These are phyloP conservation scores for Boletellus ananas DNA, from an alignment of 768 basidiomycete species.

Conservation along the genomic window DNA sequence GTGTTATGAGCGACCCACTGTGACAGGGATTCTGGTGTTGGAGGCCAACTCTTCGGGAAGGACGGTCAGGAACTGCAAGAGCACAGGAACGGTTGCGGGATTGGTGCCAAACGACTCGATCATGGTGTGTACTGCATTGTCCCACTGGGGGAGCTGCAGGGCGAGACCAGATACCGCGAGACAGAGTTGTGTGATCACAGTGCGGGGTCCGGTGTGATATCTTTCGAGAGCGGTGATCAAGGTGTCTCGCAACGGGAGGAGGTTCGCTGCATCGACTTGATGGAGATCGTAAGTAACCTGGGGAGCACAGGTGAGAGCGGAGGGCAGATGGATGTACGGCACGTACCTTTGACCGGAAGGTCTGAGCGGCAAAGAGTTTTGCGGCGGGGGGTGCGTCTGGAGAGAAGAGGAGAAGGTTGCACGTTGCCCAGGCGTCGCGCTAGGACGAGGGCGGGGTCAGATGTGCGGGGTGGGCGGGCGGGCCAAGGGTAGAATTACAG, in stretches of 20 bases:
- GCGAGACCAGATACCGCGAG: conserved; percentile 88
- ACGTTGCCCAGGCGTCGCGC: conserved; percentile 96
- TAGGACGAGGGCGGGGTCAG: conserved; percentile 69
- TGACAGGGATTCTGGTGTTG: conserved; percentile 84
- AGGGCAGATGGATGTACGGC: background rate
- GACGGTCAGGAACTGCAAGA: conserved; percentile 86
- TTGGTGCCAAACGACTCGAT: conserved; percentile 83
- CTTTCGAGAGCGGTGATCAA: conserved; percentile 70
- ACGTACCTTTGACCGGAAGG: conserved; percentile 88
- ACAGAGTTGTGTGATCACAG: conserved; percentile 85
- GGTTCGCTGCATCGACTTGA: conserved; percentile 73
- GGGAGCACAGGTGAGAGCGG: conserved; percentile 32
- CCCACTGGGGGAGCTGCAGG: conserved; percentile 85
- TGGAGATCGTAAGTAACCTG: conserved; percentile 95
- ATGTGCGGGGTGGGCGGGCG: conserved; percentile 52
- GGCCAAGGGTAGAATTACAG: conserved; percentile 81
- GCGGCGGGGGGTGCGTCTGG: conserved; percentile 75
- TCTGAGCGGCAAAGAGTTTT: conserved; percentile 94
- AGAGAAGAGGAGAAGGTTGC: conserved; percentile 84
- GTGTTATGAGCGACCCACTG: conserved; percentile 51
- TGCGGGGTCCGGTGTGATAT: conserved; percentile 74
- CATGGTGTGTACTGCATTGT: conserved; percentile 73
- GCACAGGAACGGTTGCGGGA: conserved; percentile 74
- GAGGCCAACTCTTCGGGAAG: conserved; percentile 85
- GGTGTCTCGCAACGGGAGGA: conserved; percentile 82